phyloP scores from a whole-genome alignment of 768 basidiomycete genomes.

The Podaxis sp. region DNA sequence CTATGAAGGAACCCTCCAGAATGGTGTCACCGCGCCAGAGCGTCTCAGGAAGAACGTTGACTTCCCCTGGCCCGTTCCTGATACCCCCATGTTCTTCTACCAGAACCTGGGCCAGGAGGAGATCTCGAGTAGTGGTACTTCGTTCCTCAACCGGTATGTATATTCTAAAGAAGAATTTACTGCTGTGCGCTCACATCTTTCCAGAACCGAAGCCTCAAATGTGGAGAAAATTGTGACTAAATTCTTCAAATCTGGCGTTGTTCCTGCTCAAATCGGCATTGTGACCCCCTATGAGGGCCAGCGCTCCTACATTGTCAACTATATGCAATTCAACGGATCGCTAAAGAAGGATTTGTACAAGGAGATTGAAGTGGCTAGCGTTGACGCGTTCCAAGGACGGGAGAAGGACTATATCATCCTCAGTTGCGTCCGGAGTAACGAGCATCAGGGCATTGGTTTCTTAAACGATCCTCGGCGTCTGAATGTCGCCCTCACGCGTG shows the following conservation, averaged over 20 bases:
- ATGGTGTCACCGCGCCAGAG: constrained; percentile 98
- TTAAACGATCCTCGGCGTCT: constrained; percentile 95
- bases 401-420: constrained; percentile 99
- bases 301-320: constrained; percentile 96
- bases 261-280: constrained; percentile 94
- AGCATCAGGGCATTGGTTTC: constrained; percentile 99
- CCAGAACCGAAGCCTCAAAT: constrained; percentile 95
- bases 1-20: constrained; percentile 98
- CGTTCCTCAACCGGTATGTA: constrained; percentile 87
- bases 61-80: constrained; percentile 97
- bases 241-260: constrained; percentile 98
- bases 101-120: constrained; percentile 99
- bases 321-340: constrained; percentile 99
- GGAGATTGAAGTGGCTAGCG: constrained; percentile 98
- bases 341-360: constrained; percentile 99
- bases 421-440: constrained; percentile 96
- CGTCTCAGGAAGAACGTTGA: constrained; percentile 97
- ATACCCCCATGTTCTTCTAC: constrained; percentile 99
- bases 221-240: constrained; percentile 99
- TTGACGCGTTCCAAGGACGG: constrained; percentile 98
- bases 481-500: constrained; percentile 95
- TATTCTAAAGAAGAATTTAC: neutral
- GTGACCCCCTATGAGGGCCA: constrained; percentile 99
- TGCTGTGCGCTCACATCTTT: neutral
- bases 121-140: constrained; percentile 97